phyloP scores from a whole-genome alignment of 805 yeast species.

The Isabelozyma heimii region DNA sequence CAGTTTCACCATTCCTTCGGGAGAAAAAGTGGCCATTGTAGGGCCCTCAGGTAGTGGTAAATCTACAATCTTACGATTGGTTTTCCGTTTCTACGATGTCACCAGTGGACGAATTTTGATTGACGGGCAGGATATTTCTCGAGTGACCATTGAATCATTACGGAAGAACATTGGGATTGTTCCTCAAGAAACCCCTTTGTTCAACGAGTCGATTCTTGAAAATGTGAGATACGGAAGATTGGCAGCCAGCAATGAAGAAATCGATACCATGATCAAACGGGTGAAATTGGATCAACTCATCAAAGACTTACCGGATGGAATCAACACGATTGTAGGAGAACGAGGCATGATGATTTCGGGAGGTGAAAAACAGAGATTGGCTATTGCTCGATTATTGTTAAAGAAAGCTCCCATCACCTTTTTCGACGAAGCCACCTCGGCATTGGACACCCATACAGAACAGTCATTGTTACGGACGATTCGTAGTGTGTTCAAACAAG shows the following conservation, averaged over 20 bases:
- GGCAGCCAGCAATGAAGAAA: conserved; percentile 70
- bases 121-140: conserved; percentile 84
- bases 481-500: conserved; percentile 55
- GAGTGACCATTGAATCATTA: conserved; percentile 71
- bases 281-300: conserved; percentile 70
- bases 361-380: conserved; percentile 96
- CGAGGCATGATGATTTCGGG: conserved; percentile 99
- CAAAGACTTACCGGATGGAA: conserved; percentile 75
- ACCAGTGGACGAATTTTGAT: conserved; percentile 71
- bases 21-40: conserved; percentile 87
- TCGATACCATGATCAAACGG: conserved; percentile 56
- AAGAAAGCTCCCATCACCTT: conserved; percentile 88
- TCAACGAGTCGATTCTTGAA: conserved; percentile 85
- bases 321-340: conserved; percentile 88
- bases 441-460: conserved; percentile 95
- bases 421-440: conserved; percentile 96
- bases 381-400: conserved; percentile 85
- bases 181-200: conserved; percentile 96
- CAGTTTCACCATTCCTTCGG: conserved; percentile 83
- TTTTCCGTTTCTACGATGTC: conserved; percentile 89
- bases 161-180: conserved; percentile 83
- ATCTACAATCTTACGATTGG: conserved; percentile 79
- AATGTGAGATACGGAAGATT: conserved; percentile 85
- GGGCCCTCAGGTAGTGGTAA: conserved; percentile 98
- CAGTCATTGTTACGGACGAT: conserved; percentile 78